Conservation (phyloP, 1,284 basidiomycete species). For the Wolfiporia cocos region DNA sequence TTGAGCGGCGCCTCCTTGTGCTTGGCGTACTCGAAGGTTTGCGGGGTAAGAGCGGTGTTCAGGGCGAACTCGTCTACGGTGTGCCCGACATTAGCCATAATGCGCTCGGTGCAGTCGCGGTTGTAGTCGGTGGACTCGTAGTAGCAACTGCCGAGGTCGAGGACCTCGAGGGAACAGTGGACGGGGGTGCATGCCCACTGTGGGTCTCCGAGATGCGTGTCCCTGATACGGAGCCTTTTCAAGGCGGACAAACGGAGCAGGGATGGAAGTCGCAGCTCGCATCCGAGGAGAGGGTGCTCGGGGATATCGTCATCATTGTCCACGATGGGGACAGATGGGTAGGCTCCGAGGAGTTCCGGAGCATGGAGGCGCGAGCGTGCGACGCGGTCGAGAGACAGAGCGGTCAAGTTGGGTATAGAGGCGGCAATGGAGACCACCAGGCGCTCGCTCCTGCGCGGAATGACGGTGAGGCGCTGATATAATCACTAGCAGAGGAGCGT, state of each 20-base stretch:
- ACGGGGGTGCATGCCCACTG: slow-evolving; percentile 45
- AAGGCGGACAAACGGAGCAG: slow-evolving; percentile 58
- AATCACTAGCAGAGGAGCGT: slow-evolving; percentile 8
- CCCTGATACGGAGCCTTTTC: slow-evolving; percentile 54
- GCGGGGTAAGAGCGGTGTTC: slow-evolving; percentile 41
- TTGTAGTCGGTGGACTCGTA: slow-evolving; percentile 49
- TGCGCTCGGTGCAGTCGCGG: slow-evolving; percentile 47
- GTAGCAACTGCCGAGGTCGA: slow-evolving; percentile 55
- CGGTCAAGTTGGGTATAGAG: slow-evolving; percentile 46
- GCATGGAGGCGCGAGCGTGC: slow-evolving; percentile 59
- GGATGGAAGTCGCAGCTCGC: slow-evolving; percentile 54
- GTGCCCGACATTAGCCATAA: slow-evolving; percentile 50
- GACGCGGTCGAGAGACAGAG: slow-evolving; percentile 55
- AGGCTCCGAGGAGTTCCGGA: slow-evolving; percentile 44
- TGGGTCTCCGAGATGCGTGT: slow-evolving; percentile 64
- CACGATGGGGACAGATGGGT: slow-evolving; percentile 53
- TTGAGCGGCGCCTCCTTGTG: slow-evolving; percentile 43
- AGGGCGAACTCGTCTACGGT: slow-evolving; percentile 49
- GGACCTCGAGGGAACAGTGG: slow-evolving; percentile 44
- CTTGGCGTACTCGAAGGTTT: slow-evolving; percentile 34
- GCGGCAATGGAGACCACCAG: slow-evolving; percentile 65
- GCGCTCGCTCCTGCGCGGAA: slow-evolving; percentile 53
- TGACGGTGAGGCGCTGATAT: slow-evolving; percentile 15
- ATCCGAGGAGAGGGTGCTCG: slow-evolving; percentile 46
- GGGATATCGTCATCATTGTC: slow-evolving; percentile 54